Evolutionary conservation across 345 rosid genomes (phyloP).

Genomic region (Garcia nutans): DNA sequence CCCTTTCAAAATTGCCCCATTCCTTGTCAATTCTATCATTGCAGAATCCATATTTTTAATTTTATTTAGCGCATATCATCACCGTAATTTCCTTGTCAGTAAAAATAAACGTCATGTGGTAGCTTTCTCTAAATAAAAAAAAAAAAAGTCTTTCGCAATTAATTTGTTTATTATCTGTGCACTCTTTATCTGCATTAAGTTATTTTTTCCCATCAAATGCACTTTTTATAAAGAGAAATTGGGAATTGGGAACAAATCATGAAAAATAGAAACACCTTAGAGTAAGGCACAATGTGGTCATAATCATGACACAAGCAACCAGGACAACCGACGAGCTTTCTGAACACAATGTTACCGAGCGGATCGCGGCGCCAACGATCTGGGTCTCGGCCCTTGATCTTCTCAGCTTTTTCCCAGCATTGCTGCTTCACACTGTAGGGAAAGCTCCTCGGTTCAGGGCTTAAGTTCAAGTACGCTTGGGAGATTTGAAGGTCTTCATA

Average conservation of each 20-base stretch:
- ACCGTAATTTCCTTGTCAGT: too few relatives aligned
- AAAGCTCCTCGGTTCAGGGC: constrained; percentile 70
- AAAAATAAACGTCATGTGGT: background rate
- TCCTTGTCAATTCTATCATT: too few relatives aligned
- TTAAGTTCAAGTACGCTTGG: constrained; percentile 37
- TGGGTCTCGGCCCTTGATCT: constrained; percentile 78
- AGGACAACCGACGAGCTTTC: constrained; percentile 92
- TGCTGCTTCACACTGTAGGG: constrained; percentile 85
- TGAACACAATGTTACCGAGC: constrained; percentile 75
- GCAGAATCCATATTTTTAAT: too few relatives aligned
- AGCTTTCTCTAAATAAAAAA: background rate
- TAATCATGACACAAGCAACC: constrained; percentile 97
- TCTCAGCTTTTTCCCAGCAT: constrained; percentile 97
- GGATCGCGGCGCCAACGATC: constrained; percentile 85
- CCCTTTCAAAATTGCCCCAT: too few relatives aligned
- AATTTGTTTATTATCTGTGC: background rate
- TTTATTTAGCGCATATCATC: too few relatives aligned
- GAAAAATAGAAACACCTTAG: constrained; percentile 54
- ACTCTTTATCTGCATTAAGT: background rate
- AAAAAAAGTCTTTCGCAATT: background rate
- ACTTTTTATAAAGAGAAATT: background rate
- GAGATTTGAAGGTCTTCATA: constrained; percentile 44
- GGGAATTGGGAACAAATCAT: background rate
- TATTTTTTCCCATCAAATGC: background rate
- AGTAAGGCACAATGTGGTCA: constrained; percentile 89